A percentile compares a stretch with the other conserved stretches of the same genome.
These are phyloP conservation scores for Phytophthora cajani DNA, from an alignment of 352 stramenopile genomes.

Conservation along the genomic window DNA sequence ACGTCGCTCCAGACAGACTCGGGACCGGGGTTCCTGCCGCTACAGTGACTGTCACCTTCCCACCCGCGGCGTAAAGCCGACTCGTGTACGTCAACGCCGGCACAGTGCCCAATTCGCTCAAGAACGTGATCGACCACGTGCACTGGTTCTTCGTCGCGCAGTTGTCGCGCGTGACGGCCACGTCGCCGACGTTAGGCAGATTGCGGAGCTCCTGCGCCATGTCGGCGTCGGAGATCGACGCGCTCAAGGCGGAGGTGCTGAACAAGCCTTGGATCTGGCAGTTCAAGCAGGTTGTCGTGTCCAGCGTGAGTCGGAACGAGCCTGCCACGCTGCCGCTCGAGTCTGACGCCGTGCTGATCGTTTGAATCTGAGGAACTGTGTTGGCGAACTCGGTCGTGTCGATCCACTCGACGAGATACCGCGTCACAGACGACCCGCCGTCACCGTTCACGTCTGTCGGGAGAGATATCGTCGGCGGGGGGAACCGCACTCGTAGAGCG, in stretches of 20 bases:
- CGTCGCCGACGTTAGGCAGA: constrained; percentile 93
- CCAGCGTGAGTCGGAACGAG: constrained; percentile 83
- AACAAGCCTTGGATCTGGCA: constrained; percentile 78
- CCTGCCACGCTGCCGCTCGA: constrained; percentile 46
- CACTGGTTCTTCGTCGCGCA: constrained; percentile 66
- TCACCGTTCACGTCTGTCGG: constrained; percentile 77
- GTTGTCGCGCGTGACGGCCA: constrained; percentile 65
- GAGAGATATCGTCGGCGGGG: constrained; percentile 55
- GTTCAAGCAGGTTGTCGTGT: constrained; percentile 81
- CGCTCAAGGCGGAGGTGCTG: constrained; percentile 76
- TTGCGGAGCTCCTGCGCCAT: constrained; percentile 91
- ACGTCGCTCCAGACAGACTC: constrained; percentile 46
- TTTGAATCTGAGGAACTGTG: constrained; percentile 70
- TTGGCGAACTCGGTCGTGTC: constrained; percentile 69
- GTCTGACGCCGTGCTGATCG: constrained; percentile 58
- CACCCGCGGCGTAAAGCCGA: constrained; percentile 49
- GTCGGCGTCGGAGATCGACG: constrained; percentile 56
- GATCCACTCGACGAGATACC: constrained; percentile 96
- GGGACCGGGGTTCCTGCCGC: constrained; percentile 37
- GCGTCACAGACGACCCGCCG: constrained; percentile 83
- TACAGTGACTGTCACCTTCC: constrained; percentile 48
- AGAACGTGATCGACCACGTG: constrained; percentile 83
- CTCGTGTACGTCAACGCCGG: constrained; percentile 60
- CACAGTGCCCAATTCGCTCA: constrained; percentile 66
- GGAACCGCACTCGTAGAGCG: constrained; percentile 88